Evolutionary conservation across 163 green algal genomes (phyloP), one percentile per base, ranked within the genome.

Genomic region (Chlorella variabilis): DNA sequence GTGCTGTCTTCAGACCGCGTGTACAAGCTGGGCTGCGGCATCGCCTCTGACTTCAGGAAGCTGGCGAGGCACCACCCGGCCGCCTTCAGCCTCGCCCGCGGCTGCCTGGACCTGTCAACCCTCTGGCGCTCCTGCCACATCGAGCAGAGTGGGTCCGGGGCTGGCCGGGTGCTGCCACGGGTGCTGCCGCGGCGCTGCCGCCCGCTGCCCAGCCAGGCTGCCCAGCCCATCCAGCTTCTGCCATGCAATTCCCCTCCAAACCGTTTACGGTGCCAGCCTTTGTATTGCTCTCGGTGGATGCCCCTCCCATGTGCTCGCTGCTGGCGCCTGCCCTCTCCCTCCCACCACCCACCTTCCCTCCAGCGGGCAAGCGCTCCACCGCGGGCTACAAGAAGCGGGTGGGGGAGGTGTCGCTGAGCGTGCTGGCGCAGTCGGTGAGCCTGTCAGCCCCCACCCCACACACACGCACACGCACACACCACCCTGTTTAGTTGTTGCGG

Each of bases 21-120:
- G 11, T 36, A 84, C 54, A 92, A 91, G 83, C 65, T 90, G 39
- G 89, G 89, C 4, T 89, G 89, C 70, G 86, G 87, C 41, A 34
- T 91, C 11, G 67, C 74, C 51, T 76, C 80, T 9, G 90, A 93
- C 77, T 63, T 91, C n/a, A 56, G 39, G 31, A 90, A 90, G 75
- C 80, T 93, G 74, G 78, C 80, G 17, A 75, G 34, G 27, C 66
- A 63, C 77, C 65, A 83, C 69, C 68, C 67, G 13, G 63, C 8
- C 34, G 74, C 78, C 29, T 67, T 81, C 62, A 71, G 23, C 23
- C 17, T 54, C 2, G 78, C 86, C 18, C 48, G 36, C 2, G 41
- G 69, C 34, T 84, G 84, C 79, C 76, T 90, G 42, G 86, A 90
- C 83, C 58, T 90, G 45, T 56, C 45, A 39, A 63, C 74, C n/a